Conservation (phyloP, 768 basidiomycete species). For the Rickenella mellea region DNA sequence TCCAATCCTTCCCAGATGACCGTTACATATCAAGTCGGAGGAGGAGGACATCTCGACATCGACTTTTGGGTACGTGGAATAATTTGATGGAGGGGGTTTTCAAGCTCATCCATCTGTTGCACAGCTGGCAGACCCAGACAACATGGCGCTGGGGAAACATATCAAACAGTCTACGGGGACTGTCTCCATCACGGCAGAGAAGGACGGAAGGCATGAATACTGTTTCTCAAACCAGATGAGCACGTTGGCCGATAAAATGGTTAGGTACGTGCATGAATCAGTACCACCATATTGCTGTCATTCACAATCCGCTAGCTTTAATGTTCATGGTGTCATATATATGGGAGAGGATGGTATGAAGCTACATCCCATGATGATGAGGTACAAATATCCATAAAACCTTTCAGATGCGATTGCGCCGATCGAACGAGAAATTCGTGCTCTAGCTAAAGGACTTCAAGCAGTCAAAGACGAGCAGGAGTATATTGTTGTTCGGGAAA, state of each 20-base stretch:
- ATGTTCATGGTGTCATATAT: constrained; percentile 95
- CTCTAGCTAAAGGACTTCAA: constrained; percentile 69
- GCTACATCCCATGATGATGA: neutral
- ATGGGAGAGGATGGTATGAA: constrained; percentile 80
- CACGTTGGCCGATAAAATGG: constrained; percentile 88
- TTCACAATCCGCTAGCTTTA: constrained; percentile 54
- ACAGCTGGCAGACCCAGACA: constrained; percentile 79
- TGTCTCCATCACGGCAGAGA: constrained; percentile 75
- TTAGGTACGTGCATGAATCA: constrained; percentile 50
- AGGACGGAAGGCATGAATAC: constrained; percentile 84
- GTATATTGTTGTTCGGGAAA: constrained; percentile 92
- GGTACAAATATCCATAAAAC: neutral
- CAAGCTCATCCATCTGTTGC: constrained; percentile 6
- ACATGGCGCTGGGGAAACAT: constrained; percentile 62
- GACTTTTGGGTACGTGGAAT: constrained; percentile 77
- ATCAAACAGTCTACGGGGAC: constrained; percentile 85
- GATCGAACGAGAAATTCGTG: constrained; percentile 90
- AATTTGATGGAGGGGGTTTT: neutral
- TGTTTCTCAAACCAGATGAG: constrained; percentile 99
- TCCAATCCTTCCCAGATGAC: constrained; percentile 65
- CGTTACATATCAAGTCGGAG: constrained; percentile 97
- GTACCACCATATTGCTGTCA: neutral
- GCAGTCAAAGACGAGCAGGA: constrained; percentile 98
- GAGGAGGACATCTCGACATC: constrained; percentile 93
- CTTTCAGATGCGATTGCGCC: constrained; percentile 80